Percentiles rank a stretch among this genome's conserved stretches.
phyloP scores from a whole-genome alignment of 1,284 basidiomycete species.

The Chiua sp. region DNA sequence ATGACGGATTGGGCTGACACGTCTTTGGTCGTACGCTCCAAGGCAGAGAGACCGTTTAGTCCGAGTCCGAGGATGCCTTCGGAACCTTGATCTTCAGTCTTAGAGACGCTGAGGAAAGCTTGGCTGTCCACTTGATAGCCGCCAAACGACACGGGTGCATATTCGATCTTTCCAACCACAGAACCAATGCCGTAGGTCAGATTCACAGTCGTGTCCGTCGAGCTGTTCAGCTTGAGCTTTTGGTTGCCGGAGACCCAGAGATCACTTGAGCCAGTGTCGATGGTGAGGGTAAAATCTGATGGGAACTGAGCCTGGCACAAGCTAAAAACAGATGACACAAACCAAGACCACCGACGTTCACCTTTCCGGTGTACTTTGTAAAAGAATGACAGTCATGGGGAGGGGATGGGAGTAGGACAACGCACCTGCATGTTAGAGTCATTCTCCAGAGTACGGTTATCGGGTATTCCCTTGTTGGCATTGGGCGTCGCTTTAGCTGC shows the following conservation, averaged over 20 bases:
- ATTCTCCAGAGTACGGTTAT: conserved; percentile 32
- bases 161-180: conserved; percentile 29
- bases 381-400: background rate
- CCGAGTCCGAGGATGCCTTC: conserved; percentile 36
- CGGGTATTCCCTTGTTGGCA: conserved; percentile 24
- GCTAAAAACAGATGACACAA: background rate
- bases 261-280: conserved; percentile 38
- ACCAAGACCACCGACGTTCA: conserved; percentile 37
- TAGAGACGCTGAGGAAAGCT: conserved; percentile 30
- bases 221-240: conserved; percentile 26
- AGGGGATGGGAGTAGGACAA: background rate
- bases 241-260: conserved; percentile 27
- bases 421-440: conserved; percentile 33
- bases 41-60: conserved; percentile 28
- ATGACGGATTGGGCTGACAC: conserved; percentile 23
- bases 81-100: conserved; percentile 15
- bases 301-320: background rate
- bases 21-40: conserved; percentile 24
- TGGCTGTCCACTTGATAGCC: conserved; percentile 31
- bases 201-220: conserved; percentile 32
- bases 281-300: conserved; percentile 31
- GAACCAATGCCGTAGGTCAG: conserved; percentile 39
- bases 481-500: conserved; percentile 20
- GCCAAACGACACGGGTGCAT: conserved; percentile 29
- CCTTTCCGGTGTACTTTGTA: conserved; percentile 31